Conservation (phyloP, 345 rosid genomes). For the Streptanthus diversifolius region DNA sequence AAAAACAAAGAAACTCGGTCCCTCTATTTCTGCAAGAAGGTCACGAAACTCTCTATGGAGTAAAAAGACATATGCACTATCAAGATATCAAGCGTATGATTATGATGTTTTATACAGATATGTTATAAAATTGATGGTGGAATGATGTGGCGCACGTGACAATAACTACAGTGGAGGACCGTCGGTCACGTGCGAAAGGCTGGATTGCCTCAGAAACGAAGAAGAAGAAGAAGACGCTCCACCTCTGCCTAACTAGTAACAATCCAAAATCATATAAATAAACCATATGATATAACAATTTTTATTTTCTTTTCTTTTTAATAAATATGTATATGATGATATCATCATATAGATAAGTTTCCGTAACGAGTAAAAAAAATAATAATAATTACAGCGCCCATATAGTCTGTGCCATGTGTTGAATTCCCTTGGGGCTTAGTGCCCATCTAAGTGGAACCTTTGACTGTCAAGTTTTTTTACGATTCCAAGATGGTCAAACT, state of each 20-base stretch:
- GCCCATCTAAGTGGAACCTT: constrained; percentile 41
- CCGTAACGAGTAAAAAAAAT: constrained; percentile 4
- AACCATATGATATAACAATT: background rate
- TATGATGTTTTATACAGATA: background rate
- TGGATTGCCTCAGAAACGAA: constrained; percentile 40
- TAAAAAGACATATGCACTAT: background rate
- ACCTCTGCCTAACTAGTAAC: constrained; percentile 28
- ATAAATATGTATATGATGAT: background rate
- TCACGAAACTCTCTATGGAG: constrained; percentile 5
- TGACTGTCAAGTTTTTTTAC: constrained; percentile 28
- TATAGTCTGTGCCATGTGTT: constrained; percentile 22
- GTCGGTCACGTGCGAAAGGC: constrained; percentile 71
- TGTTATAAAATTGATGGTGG: constrained; percentile 40
- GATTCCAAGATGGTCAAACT: constrained; percentile 34
- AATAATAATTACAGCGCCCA: constrained; percentile 21
- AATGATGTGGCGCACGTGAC: constrained; percentile 58
- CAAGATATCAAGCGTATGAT: constrained; percentile 1
- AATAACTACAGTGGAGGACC: constrained; percentile 62
- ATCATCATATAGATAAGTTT: constrained; percentile 13
- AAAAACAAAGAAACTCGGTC: constrained; percentile 24
- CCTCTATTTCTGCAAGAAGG: constrained; percentile 30
- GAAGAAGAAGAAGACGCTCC: constrained; percentile 42
- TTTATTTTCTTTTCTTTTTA: background rate
- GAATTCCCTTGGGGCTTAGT: constrained; percentile 26
- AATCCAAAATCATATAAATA: constrained; percentile 19